Evolutionary conservation across 768 basidiomycete species (phyloP).

Genomic region (Paxillus involutus): DNA sequence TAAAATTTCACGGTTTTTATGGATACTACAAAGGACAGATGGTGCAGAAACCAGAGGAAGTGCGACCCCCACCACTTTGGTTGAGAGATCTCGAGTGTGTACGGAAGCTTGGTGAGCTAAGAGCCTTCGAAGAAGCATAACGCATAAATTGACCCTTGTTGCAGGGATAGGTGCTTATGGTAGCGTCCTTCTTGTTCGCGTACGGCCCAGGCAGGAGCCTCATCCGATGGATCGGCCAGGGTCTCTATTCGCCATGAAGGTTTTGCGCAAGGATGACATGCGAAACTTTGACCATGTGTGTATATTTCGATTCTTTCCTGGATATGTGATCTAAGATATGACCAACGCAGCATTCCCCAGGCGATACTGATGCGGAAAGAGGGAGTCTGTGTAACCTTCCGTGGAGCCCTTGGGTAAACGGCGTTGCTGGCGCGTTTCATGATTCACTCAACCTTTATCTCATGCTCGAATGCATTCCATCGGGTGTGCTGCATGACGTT

Average conservation of each 20-base stretch:
- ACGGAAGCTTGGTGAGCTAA: slow-evolving; percentile 37
- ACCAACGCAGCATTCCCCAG: slow-evolving; percentile 21
- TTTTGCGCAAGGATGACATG: slow-evolving; percentile 35
- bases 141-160: slow-evolving; percentile 1
- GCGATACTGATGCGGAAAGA: slow-evolving; percentile 42
- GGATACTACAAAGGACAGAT: slow-evolving; percentile 10
- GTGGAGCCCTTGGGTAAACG: slow-evolving; percentile 56
- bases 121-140: background rate
- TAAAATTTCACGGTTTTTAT: slow-evolving; percentile 8
- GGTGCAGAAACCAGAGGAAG: slow-evolving; percentile 29
- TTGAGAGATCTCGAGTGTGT: slow-evolving; percentile 43
- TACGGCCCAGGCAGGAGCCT: slow-evolving; percentile 25
- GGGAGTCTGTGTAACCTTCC: slow-evolving; percentile 38
- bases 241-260: slow-evolving; percentile 49
- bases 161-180: slow-evolving; percentile 44
- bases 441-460: slow-evolving; percentile 51
- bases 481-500: slow-evolving; percentile 40
- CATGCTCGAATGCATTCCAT: slow-evolving; percentile 49
- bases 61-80: slow-evolving; percentile 36
- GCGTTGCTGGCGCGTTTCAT: slow-evolving; percentile 43
- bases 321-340: background rate
- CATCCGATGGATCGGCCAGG: slow-evolving; percentile 36
- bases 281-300: slow-evolving; percentile 33
- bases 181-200: slow-evolving; percentile 41
- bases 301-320: background rate